Conservation (phyloP, 2,329 filamentous ascomycete species). For the Fusarium albidum region DNA sequence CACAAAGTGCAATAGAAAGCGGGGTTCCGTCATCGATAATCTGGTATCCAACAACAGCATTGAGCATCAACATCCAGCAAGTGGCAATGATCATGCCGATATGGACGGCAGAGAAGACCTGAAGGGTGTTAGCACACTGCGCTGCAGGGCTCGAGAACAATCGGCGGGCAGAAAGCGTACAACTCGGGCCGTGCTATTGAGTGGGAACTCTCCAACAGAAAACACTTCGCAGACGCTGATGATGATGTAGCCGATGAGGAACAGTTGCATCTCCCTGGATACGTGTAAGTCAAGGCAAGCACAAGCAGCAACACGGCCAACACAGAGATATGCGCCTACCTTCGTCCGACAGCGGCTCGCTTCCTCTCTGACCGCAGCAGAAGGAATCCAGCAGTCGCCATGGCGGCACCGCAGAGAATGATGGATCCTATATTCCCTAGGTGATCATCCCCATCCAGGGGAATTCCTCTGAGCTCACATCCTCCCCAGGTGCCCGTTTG, state of each 20-base stretch:
- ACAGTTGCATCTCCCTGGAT: conserved; percentile 92
- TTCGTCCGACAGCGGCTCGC: conserved; percentile 90
- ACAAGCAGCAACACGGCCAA: not conserved
- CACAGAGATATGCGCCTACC: conserved; percentile 60
- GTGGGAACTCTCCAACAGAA: conserved; percentile 87
- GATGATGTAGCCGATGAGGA: conserved; percentile 85
- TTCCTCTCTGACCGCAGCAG: conserved; percentile 86
- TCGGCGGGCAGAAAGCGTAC: conserved; percentile 59
- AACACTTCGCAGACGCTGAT: conserved; percentile 97
- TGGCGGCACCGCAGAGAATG: conserved; percentile 79
- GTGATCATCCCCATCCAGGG: conserved; percentile 69
- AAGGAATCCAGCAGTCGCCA: conserved; percentile 71
- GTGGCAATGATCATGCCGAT: conserved; percentile 89
- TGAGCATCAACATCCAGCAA: conserved; percentile 89
- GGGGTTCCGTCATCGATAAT: conserved; percentile 92
- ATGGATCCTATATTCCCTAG: conserved; percentile 95
- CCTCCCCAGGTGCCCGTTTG: conserved; percentile 70
- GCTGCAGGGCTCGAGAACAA: not conserved
- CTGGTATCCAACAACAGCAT: conserved; percentile 92
- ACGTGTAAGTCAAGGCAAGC: conserved; percentile 11
- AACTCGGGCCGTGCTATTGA: conserved; percentile 73
- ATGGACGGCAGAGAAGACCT: conserved; percentile 91
- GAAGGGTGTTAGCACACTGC: conserved; percentile 30
- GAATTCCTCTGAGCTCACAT: conserved; percentile 80
- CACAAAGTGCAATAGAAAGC: conserved; percentile 79